Evolutionary conservation across 805 yeast species (phyloP).

Genomic region (Sporopachydermia quercuum): DNA sequence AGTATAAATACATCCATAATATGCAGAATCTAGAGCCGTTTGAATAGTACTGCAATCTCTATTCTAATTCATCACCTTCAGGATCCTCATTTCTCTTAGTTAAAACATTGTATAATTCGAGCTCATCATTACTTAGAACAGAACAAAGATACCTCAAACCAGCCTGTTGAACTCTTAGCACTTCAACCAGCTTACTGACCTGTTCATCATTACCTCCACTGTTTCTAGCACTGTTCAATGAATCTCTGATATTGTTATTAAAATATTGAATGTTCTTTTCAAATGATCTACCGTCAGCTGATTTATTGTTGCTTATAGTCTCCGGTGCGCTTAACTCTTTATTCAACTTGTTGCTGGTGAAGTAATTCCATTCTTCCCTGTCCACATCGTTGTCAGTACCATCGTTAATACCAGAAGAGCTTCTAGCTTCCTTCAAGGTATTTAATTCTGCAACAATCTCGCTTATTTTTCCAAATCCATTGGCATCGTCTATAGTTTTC

Average conservation of each 20-base stretch:
- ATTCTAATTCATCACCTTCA: too few species aligned
- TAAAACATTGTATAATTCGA: background rate
- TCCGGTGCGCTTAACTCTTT: background rate
- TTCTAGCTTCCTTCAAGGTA: background rate
- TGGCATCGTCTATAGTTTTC: background rate
- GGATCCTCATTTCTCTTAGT: background rate
- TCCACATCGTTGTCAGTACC: background rate
- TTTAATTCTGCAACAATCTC: background rate
- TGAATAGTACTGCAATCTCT: too few species aligned
- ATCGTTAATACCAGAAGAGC: background rate
- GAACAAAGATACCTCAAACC: background rate
- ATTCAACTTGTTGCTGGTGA: background rate
- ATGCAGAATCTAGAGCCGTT: too few species aligned
- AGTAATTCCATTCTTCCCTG: background rate
- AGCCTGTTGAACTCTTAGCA: slow-evolving; percentile 1
- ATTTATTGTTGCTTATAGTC: background rate
- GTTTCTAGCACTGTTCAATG: background rate
- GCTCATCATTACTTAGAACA: background rate
- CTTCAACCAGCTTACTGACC: background rate
- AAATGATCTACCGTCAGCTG: background rate
- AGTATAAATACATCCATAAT: too few species aligned
- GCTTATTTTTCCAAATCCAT: background rate
- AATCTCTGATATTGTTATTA: background rate
- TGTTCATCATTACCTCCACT: background rate
- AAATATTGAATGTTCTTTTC: background rate